Base-by-base conservation (phyloP, 805 yeast genomes). In the Ogataea glucozyma region DNA sequence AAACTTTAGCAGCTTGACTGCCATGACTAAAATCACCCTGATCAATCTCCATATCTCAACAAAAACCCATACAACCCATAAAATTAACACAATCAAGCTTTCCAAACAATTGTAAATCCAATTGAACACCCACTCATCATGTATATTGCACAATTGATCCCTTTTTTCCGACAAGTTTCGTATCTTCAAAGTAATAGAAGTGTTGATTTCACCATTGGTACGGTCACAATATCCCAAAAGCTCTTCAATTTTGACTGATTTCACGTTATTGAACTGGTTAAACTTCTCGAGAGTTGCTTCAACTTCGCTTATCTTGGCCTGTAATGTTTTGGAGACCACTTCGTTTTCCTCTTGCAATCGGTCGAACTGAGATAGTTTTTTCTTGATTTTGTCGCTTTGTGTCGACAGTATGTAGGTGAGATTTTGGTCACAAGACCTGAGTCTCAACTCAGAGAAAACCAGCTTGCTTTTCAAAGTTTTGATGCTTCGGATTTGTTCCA, bases 201-300 rank as follows among this genome's bases (percentile, higher is more conserved):
- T 84, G 58, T 81, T 85, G 41, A 85, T 78, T 54, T 83, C 90
- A 47, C 88, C 84, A 44, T 81, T 76, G 9, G 84, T 74, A 49
- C 90, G 67, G 62, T 84, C 89, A 39, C 85, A 78, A 26, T 72
- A 69, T 12, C 83, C 78, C 34, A 84, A 65, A 42, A 83, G 57
- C 38, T 76, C 79, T 53, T 84, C 89, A 29, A 83, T 56, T 70
- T 71, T 42, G 72, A 71, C 72, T 49, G 61, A 58, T 26, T 57
- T 51, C 20, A 33, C 26, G n/a, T 48, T 51, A 19, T 54, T 58
- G 23, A 52, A 48, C 6, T 42, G 33, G 14, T 57, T 51, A 26
- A 52, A 53, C 13, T 40, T 46, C 7, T 54, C 60, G 12, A 63
- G 32, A 9, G 46, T 43, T 0, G 35, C 19, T 33, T 57, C 62